Percentiles rank a stretch among this genome's conserved stretches.
Evolutionary conservation across 1,139 yeast species (phyloP).

Genomic region (Kurtzmaniella quercitrusa): DNA sequence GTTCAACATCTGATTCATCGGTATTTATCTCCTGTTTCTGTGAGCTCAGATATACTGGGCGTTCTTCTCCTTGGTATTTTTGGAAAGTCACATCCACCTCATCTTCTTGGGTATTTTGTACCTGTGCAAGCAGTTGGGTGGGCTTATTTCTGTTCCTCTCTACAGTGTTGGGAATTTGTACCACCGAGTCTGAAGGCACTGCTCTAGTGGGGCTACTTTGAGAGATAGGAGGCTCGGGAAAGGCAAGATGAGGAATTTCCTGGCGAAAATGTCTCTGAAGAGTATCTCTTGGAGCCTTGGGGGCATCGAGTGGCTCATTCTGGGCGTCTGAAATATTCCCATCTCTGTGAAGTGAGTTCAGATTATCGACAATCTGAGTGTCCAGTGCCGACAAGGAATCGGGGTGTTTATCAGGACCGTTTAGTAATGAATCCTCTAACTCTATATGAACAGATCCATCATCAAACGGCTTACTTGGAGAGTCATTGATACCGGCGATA

Average conservation of each 20-base stretch:
- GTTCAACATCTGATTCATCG: constrained; percentile 8
- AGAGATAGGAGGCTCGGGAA: constrained; percentile 3
- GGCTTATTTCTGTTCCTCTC: constrained; percentile 5
- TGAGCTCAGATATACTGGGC: constrained; percentile 10
- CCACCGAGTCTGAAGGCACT: constrained; percentile 5
- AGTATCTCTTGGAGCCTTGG: not conserved
- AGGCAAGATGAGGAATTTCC: not conserved
- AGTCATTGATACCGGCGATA: not conserved
- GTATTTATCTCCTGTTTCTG: constrained; percentile 12
- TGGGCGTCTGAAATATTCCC: not conserved
- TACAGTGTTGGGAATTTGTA: constrained; percentile 13
- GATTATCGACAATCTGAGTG: not conserved
- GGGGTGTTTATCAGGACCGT: not conserved
- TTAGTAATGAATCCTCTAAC: not conserved
- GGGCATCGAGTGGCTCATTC: not conserved
- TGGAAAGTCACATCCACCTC: constrained; percentile 5
- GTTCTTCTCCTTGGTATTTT: constrained; percentile 1
- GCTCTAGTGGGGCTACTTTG: constrained; percentile 7
- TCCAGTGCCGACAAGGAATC: not conserved
- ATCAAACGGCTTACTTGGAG: not conserved
- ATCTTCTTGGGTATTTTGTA: constrained; percentile 8
- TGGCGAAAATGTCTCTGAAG: not conserved
- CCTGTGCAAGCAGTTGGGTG: constrained; percentile 8
- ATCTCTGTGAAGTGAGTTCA: not conserved
- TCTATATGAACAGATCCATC: not conserved